Conservation (phyloP, 306 rosid species). For the Astragalus glycyphyllos region DNA sequence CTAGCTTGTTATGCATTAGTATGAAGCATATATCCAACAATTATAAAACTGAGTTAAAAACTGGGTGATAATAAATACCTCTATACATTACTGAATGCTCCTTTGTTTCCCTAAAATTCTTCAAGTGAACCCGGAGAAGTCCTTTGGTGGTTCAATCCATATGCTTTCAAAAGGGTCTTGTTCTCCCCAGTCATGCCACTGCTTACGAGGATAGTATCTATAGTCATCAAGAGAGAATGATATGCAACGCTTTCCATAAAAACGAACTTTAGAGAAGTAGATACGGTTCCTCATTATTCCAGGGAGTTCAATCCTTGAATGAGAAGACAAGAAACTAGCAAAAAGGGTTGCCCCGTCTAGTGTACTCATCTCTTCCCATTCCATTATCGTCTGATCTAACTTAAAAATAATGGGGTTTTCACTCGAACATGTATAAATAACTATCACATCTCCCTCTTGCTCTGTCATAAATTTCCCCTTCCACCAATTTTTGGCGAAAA, state of each 20-base stretch:
- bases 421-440: constrained; percentile 77
- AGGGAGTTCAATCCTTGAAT: constrained; percentile 68
- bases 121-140: constrained; percentile 62
- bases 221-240: constrained; percentile 69
- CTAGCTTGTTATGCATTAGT: constrained; percentile 31
- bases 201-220: constrained; percentile 87
- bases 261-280: constrained; percentile 87
- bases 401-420: constrained; percentile 78
- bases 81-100: constrained; percentile 37
- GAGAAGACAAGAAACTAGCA: constrained; percentile 80
- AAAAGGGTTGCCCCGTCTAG: constrained; percentile 73
- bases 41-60: constrained; percentile 19
- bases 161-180: constrained; percentile 81
- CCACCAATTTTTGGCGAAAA: constrained; percentile 90
- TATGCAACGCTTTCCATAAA: constrained; percentile 80
- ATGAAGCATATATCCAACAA: constrained; percentile 33
- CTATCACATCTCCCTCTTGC: constrained; percentile 71
- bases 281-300: constrained; percentile 75
- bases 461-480: constrained; percentile 88
- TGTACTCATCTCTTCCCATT: constrained; percentile 77
- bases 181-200: constrained; percentile 89
- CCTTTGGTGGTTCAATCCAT: constrained; percentile 84
- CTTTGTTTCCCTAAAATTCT: constrained; percentile 46
- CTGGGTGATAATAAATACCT: constrained; percentile 35
- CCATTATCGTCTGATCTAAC: constrained; percentile 65